Conservation (phyloP, 768 basidiomycete species). For the Trametes punicea region DNA sequence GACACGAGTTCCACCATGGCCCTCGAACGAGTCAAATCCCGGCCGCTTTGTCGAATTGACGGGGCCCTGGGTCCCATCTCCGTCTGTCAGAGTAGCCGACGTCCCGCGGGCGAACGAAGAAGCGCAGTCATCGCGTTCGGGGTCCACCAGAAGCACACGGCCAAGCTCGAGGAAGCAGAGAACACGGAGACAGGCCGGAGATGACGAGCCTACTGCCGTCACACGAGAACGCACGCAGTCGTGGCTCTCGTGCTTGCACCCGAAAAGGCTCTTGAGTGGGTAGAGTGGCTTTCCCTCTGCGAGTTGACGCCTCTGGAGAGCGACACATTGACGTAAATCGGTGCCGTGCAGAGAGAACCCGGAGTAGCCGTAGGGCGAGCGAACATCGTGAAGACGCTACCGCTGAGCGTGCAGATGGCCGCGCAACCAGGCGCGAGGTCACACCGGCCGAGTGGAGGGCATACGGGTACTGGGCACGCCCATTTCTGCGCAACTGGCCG, state of each 20-base stretch:
- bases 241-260: slow-evolving; percentile 10
- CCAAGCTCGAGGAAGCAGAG: not conserved
- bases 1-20: slow-evolving; percentile 1
- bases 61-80: slow-evolving; percentile 22
- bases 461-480: slow-evolving; percentile 54
- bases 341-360: slow-evolving; percentile 7
- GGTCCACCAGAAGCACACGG: slow-evolving; percentile 3
- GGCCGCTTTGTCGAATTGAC: slow-evolving; percentile 18
- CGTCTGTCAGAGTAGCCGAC: not conserved
- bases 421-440: slow-evolving; percentile 10
- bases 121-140: not conserved
- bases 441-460: slow-evolving; percentile 47
- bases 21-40: slow-evolving; percentile 13
- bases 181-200: slow-evolving; percentile 8
- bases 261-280: slow-evolving; percentile 15
- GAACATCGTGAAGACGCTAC: not conserved
- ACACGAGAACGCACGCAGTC: slow-evolving; percentile 5
- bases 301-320: not conserved
- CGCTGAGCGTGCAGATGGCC: not conserved
- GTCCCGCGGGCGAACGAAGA: too few species aligned
- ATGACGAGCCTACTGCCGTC: not conserved
- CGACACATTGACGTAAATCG: slow-evolving; percentile 11
- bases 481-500: slow-evolving; percentile 32
- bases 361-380: not conserved
- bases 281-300: not conserved